A percentile compares a stretch with the other conserved stretches of the same genome.
Evolutionary conservation across 495 filamentous ascomycete genomes (phyloP).

Genomic region (Penicillium longicatenatum): DNA sequence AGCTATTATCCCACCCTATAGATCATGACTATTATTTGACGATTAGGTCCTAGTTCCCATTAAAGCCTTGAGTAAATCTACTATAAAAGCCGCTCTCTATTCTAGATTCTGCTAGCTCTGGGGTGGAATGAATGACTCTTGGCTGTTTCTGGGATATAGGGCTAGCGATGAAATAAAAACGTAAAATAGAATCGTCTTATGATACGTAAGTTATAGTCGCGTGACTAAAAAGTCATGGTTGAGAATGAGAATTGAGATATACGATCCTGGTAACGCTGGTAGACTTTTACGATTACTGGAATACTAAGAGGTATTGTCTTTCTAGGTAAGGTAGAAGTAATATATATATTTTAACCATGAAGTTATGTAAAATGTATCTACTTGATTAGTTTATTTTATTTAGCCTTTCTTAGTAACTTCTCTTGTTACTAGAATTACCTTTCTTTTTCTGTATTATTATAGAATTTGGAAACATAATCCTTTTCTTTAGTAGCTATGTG

Average conservation of each 20-base stretch:
- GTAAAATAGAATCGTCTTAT: not conserved
- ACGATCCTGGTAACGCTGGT: not conserved
- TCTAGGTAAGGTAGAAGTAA: not conserved
- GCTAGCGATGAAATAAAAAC: not conserved
- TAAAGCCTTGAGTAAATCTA: not conserved
- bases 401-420: not conserved
- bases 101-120: not conserved
- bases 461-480: not conserved
- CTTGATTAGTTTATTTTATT: not conserved
- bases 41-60: not conserved
- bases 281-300: not conserved
- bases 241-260: not conserved
- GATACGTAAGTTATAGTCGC: not conserved
- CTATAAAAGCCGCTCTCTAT: not conserved
- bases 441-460: not conserved
- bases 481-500: not conserved
- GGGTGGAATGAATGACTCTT: not conserved
- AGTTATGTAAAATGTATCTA: not conserved
- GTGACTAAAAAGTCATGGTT: not conserved
- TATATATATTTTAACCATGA: not conserved
- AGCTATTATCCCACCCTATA: not conserved
- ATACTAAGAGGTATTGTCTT: not conserved
- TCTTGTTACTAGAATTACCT: not conserved
- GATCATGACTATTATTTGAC: not conserved
- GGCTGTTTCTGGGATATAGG: not conserved